Percentiles rank a stretch among this genome's conserved stretches.
Evolutionary conservation across 768 basidiomycete species (phyloP).

Genomic region (Termitomyces sp.): DNA sequence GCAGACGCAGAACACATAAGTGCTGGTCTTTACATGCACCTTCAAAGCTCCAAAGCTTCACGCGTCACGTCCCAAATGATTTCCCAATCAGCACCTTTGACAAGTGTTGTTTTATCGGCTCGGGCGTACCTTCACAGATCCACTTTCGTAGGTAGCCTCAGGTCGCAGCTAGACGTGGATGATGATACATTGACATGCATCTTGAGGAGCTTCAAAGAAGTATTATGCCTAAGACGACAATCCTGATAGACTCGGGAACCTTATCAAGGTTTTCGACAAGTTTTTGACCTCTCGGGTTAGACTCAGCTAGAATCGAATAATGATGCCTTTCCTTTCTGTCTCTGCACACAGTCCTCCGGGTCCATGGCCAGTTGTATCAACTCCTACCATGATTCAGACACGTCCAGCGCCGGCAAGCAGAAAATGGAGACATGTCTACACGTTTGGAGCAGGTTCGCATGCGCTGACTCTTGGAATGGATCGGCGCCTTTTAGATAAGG

Average conservation of each 20-base stretch:
- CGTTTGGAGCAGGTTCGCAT: conserved; percentile 18
- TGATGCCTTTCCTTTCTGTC: conserved; percentile 43
- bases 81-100: conserved; percentile 79
- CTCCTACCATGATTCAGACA: conserved; percentile 31
- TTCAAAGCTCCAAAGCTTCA: too few relatives aligned
- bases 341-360: too few relatives aligned
- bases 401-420: conserved; percentile 15
- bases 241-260: neutral
- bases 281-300: conserved; percentile 51
- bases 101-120: conserved; percentile 40
- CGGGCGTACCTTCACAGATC: conserved; percentile 60
- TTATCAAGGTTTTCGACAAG: conserved; percentile 19
- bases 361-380: conserved; percentile 29
- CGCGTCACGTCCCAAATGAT: conserved; percentile 61
- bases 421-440: conserved; percentile 3
- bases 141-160: conserved; percentile 86
- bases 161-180: conserved; percentile 28
- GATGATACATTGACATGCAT: conserved; percentile 24
- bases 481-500: conserved; percentile 18
- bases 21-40: conserved; percentile 72
- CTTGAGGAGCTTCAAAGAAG: conserved; percentile 52
- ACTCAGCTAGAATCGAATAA: conserved; percentile 36
- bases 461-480: conserved; percentile 21
- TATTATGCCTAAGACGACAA: conserved; percentile 59
- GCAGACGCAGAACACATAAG: conserved; percentile 29